These are phyloP conservation scores for Metschnikowia sp. DNA, from an alignment of 805 yeast genomes.

Conservation along the genomic window DNA sequence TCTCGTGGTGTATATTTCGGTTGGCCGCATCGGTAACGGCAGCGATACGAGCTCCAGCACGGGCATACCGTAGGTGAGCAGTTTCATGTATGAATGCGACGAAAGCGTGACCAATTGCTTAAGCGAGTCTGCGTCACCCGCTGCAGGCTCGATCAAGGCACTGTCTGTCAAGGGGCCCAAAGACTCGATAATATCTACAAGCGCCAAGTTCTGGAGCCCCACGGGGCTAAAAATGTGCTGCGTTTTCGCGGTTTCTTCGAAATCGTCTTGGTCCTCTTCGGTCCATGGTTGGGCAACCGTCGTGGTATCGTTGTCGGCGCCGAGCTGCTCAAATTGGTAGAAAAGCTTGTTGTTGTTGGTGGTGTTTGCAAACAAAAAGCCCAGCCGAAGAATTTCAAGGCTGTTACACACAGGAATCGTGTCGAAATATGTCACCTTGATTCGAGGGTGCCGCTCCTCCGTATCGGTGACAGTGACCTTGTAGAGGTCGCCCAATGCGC, in stretches of 20 bases:
- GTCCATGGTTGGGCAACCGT: constrained; percentile 3
- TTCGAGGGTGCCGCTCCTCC: constrained; percentile 4
- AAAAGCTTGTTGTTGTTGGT: constrained; percentile 60
- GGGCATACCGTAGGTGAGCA: constrained; percentile 55
- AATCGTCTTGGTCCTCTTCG: constrained; percentile 1
- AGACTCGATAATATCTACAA: constrained; percentile 49
- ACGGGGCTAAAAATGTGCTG: constrained; percentile 24
- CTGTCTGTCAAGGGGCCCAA: constrained; percentile 50
- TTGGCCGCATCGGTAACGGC: constrained; percentile 65
- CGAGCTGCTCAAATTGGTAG: constrained; percentile 79
- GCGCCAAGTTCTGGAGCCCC: constrained; percentile 52
- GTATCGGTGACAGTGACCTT: constrained; percentile 46
- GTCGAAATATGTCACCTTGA: constrained; percentile 65
- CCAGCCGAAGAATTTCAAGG: constrained; percentile 65
- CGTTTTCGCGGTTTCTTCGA: not conserved
- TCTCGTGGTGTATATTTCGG: constrained; percentile 62
- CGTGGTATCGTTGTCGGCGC: constrained; percentile 45
- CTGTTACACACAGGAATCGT: constrained; percentile 58
- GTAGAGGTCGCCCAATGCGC: constrained; percentile 69
- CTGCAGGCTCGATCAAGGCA: constrained; percentile 18
- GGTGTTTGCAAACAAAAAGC: constrained; percentile 67
- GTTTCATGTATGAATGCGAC: constrained; percentile 46
- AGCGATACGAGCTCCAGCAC: constrained; percentile 66
- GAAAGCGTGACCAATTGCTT: constrained; percentile 27
- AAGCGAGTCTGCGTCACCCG: constrained; percentile 16